Base-by-base conservation (phyloP, 352 stramenopile species). In the Halophytophthora polymorphica region DNA sequence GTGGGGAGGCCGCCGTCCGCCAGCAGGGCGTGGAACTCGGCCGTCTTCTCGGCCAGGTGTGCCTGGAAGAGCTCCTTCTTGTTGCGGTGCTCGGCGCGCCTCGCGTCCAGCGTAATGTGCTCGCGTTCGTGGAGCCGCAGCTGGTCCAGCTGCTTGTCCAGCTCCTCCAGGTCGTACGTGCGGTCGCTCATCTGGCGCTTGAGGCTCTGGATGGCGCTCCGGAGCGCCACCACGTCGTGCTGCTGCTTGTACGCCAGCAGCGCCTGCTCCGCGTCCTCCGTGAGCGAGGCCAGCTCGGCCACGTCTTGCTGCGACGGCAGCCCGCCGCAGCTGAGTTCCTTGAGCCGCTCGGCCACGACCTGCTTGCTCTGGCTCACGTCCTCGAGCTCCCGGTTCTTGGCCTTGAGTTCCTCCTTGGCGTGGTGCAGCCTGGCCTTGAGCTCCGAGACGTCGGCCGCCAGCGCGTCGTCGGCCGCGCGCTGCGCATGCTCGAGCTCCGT, bases 141-240 rank as follows among this genome's bases (percentile, higher is more conserved):
- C n/a, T 80, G 44, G 4, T 59, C 63, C n/a, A 95, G 56, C 43
- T 88, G 66, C 18, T 69, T 43, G 12, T 79, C 61, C 23, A 95
- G 57, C 22, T 65, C 36, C 0, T 58, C 61, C 25, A 83, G 63
- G 18, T 79, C 66, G 41, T 58, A 75, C 18, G 66, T 82, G 3
- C 66, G 58, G 29, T 73, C 61, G 51, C 64, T 55, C 8, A 90
- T 66, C 18, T 72, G 47, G 15, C 68, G 66, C 42, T 75, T 73
- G 2, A 79, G 53, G 14, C 34, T 45, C 42, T 81, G 54, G 12
- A 90, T 82, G 6, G 80, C 72, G 19, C 45, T 29, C 49, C 83
- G 79, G 25, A 88, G 25, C 2, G 39, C 42, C 17, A 65, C 28
- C 2, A 58, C 39, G 18, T 77, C 56, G 46, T 86, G 54, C 6